phyloP scores from a whole-genome alignment of 2,329 filamentous ascomycete species.

The Davidsoniella virescens region DNA sequence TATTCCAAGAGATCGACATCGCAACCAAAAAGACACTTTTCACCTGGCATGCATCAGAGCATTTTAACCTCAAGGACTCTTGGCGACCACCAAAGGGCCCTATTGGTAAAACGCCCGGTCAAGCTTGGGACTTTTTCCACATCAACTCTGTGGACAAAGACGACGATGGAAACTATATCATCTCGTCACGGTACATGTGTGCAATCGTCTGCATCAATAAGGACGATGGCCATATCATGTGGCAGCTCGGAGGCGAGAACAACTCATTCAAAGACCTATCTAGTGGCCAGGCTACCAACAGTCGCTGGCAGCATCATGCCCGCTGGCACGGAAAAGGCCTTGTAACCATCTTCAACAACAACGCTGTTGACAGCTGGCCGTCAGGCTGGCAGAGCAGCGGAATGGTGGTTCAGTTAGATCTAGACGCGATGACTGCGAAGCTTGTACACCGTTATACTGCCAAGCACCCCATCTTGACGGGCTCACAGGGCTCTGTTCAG shows the following conservation, averaged over 20 bases:
- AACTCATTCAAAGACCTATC: constrained; percentile 23
- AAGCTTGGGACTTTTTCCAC: constrained; percentile 38
- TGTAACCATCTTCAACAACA: constrained; percentile 38
- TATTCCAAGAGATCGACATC: constrained; percentile 33
- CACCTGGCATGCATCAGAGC: constrained; percentile 24
- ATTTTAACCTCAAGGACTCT: constrained; percentile 16
- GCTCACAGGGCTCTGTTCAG: constrained; percentile 35
- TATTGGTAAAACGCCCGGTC: constrained; percentile 17
- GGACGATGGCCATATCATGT: constrained; percentile 30
- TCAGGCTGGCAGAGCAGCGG: constrained; percentile 26
- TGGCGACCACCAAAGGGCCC: constrained; percentile 10
- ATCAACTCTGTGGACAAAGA: constrained; percentile 40
- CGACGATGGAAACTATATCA: constrained; percentile 32
- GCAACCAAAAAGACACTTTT: constrained; percentile 31
- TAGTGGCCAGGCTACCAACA: constrained; percentile 22
- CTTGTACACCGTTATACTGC: constrained; percentile 31
- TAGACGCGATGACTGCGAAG: constrained; percentile 28
- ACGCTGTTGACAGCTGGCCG: constrained; percentile 29
- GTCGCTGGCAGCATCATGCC: constrained; percentile 37
- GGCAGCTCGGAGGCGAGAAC: constrained; percentile 34
- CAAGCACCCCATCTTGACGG: constrained; percentile 31
- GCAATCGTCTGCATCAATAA: constrained; percentile 31
- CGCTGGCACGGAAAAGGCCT: constrained; percentile 30
- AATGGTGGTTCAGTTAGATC: constrained; percentile 31
- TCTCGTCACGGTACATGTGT: constrained; percentile 35